Conservation (phyloP, 2,329 filamentous ascomycete species). For the Hypoxylon sp. region DNA sequence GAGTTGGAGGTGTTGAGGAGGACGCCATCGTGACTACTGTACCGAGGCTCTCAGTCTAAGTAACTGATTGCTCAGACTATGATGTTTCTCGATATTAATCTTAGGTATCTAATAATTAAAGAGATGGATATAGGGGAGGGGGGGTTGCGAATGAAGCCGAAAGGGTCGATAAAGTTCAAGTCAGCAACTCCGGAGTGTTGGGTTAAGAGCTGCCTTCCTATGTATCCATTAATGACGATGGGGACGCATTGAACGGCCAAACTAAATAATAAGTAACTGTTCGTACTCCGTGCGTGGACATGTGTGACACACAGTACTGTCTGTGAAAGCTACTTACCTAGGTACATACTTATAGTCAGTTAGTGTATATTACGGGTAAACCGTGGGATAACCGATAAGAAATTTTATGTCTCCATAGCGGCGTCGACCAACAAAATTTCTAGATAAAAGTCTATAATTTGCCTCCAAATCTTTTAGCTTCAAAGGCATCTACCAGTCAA, state of each 20-base stretch:
- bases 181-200: slow-evolving; percentile 32
- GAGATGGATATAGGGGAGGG: slow-evolving; percentile 9
- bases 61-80: slow-evolving; percentile 1
- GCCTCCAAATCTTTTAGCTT: slow-evolving; percentile 26
- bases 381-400: slow-evolving; percentile 29
- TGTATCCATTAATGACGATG: slow-evolving; percentile 36
- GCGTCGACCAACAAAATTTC: slow-evolving; percentile 6
- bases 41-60: not conserved
- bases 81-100: not conserved
- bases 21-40: slow-evolving; percentile 72
- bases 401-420: slow-evolving; percentile 10
- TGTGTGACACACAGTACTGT: not conserved
- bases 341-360: too few species aligned
- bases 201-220: slow-evolving; percentile 18
- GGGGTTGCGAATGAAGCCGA: slow-evolving; percentile 14
- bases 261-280: not conserved
- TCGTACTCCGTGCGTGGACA: slow-evolving; percentile 7
- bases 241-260: slow-evolving; percentile 12
- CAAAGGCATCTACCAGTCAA: not conserved
- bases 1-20: slow-evolving; percentile 76
- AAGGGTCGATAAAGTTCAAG: slow-evolving; percentile 23
- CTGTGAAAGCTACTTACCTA: not conserved
- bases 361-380: slow-evolving; percentile 15
- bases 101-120: not conserved
- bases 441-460: slow-evolving; percentile 17